Conservation (phyloP, 2,329 filamentous ascomycete genomes). For the Polytolypa hystricis region DNA sequence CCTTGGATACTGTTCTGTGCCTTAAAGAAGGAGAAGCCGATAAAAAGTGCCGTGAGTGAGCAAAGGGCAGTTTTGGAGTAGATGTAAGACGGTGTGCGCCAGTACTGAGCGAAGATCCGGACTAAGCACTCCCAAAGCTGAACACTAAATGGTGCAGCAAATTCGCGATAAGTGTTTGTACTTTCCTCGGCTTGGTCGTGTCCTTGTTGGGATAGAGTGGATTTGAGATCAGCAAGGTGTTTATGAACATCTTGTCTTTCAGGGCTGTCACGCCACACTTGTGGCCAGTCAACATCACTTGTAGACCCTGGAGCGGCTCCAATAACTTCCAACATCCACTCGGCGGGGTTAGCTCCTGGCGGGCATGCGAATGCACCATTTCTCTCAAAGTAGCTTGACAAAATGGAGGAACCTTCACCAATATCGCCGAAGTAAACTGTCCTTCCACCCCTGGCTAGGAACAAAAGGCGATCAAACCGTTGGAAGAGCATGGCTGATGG, state of each 20-base stretch:
- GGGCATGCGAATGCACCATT: constrained; percentile 52
- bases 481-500: constrained; percentile 91
- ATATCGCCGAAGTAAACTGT: constrained; percentile 61
- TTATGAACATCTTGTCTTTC: constrained; percentile 40
- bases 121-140: constrained; percentile 58
- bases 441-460: constrained; percentile 53
- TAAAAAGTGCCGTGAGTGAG: constrained; percentile 56
- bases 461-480: constrained; percentile 58
- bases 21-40: constrained; percentile 72
- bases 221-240: constrained; percentile 41
- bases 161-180: constrained; percentile 47
- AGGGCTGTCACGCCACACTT: constrained; percentile 43
- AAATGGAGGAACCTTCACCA: constrained; percentile 45
- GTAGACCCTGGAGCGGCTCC: constrained; percentile 52
- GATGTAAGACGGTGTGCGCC: constrained; percentile 81
- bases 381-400: constrained; percentile 53
- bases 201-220: constrained; percentile 24
- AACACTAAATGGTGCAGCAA: constrained; percentile 59
- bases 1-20: constrained; percentile 66
- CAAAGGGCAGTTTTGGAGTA: constrained; percentile 72
- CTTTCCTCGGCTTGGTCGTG: constrained; percentile 28
- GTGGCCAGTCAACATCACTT: constrained; percentile 47
- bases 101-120: constrained; percentile 83
- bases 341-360: constrained; percentile 58
- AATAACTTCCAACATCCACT: constrained; percentile 57